Base-by-base conservation (phyloP, 345 rosid species). In the Carallia brachiata region DNA sequence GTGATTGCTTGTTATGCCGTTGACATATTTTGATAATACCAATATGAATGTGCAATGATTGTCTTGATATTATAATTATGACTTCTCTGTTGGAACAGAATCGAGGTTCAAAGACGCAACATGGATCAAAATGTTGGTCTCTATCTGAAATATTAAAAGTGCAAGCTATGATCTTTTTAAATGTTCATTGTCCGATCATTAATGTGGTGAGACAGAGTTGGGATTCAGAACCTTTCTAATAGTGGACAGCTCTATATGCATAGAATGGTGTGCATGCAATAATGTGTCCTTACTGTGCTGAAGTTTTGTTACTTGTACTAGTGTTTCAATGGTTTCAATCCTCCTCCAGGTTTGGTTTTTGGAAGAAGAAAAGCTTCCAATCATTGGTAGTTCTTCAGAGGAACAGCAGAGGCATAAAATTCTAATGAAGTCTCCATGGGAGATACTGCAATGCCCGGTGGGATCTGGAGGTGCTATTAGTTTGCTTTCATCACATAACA, bases 381-480 rank as follows among this genome's bases (percentile, higher is more conserved):
- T 93, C 81, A 81, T 91, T 55, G 66, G 86, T 72, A 76, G 76
- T 80, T 73, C 79, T 47, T 70, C 70, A 36, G 87, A 86, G 47
- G 87, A 86, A 77, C 75, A 77, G 32, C 81, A 75, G 73, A 80
- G 68, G 70, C 81, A 75, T 66, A 87, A 85, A 86, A 93, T 93
- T 72, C 78, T 93, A 82, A 90, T 93, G 97, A 88, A 89, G 81
- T 89, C 98, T 50, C 97, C 96, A 61, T 93, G 97, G 97, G 90
- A 91, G 73, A 85, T 93, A 62, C 81, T 93, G 56, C 86, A 87
- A 75, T 77, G 91, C 31, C 96, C 98, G 0, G 82, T 93, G 73
- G 96, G 96, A 67, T 87, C 94, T 66, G 94, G 92, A 18, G 96
- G 96, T 23, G 72, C 84, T 65, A 70, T 89, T 64, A 87, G 80